Conservation (phyloP, 176 grass and related monocot species). For the Carex scoparia region DNA sequence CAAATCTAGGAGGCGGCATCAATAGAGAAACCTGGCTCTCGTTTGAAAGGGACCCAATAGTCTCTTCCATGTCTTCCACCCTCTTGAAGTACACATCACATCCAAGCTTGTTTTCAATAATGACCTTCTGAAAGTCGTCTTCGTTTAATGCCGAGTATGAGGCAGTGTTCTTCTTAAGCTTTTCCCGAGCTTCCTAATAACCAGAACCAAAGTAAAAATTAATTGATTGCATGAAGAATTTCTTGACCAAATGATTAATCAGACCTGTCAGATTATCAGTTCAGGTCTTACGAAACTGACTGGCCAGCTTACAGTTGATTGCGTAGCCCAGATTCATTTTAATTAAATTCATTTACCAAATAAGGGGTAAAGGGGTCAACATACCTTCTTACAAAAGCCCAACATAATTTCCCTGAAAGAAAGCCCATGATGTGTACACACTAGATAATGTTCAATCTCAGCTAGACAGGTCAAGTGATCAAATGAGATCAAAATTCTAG, state of each 20-base stretch:
- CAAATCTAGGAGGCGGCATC: constrained; percentile 86
- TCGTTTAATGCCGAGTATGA: constrained; percentile 77
- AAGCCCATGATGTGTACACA: background rate
- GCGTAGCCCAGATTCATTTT: background rate
- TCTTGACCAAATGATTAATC: background rate
- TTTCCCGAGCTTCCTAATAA: constrained; percentile 49
- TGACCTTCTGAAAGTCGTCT: constrained; percentile 81
- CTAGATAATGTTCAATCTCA: background rate
- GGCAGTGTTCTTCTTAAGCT: constrained; percentile 32
- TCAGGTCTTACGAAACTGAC: background rate
- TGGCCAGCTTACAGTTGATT: background rate
- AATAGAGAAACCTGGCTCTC: constrained; percentile 56
- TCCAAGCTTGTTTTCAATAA: constrained; percentile 89
- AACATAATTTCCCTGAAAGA: background rate
- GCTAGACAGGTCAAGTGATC: background rate
- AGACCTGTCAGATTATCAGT: background rate
- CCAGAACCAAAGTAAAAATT: background rate
- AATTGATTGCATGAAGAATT: background rate
- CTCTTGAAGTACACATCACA: constrained; percentile 91
- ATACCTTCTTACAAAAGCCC: background rate
- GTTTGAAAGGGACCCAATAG: constrained; percentile 55
- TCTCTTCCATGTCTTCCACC: constrained; percentile 44
- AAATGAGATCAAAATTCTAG: constrained; percentile 9
- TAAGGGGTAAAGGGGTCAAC: too few relatives aligned
- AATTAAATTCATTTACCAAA: background rate